A percentile compares a stretch with the other conserved stretches of the same genome.
These are phyloP conservation scores for Smittium culicis DNA, from an alignment of 371 early-diverging fungal genomes.

Conservation along the genomic window DNA sequence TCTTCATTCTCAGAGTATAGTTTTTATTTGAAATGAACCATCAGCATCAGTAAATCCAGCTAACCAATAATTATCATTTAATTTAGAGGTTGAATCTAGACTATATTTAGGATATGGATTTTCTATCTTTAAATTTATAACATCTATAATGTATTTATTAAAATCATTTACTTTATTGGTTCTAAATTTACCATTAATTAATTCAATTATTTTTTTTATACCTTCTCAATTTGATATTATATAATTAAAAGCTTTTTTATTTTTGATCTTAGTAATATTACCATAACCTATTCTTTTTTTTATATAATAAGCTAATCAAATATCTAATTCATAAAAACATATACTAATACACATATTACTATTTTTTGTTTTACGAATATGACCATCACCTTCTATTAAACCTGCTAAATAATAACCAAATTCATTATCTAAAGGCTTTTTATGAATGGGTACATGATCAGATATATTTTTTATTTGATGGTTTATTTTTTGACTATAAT, in stretches of 20 bases:
- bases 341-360: constrained; percentile 17
- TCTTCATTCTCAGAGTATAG: constrained; percentile 17
- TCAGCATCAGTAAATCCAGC: constrained; percentile 36
- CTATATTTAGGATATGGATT: constrained; percentile 4
- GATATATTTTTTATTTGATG: neutral
- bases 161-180: constrained; percentile 11
- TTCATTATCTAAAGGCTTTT: constrained; percentile 14
- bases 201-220: constrained; percentile 26
- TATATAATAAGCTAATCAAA: constrained; percentile 32
- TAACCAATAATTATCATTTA: constrained; percentile 32
- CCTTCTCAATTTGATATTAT: constrained; percentile 20
- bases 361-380: constrained; percentile 15
- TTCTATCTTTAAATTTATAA: constrained; percentile 3
- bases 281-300: constrained; percentile 32
- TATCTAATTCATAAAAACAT: constrained; percentile 20
- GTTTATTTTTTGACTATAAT: neutral
- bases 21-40: constrained; percentile 32
- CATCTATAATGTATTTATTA: neutral
- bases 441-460: constrained; percentile 10
- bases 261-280: constrained; percentile 21
- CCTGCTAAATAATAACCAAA: constrained; percentile 33
- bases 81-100: constrained; percentile 13
- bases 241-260: constrained; percentile 14
- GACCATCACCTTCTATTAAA: constrained; percentile 28
- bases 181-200: constrained; percentile 21